phyloP scores from a whole-genome alignment of 2,329 filamentous ascomycete genomes.

The Cordyceps militaris region DNA sequence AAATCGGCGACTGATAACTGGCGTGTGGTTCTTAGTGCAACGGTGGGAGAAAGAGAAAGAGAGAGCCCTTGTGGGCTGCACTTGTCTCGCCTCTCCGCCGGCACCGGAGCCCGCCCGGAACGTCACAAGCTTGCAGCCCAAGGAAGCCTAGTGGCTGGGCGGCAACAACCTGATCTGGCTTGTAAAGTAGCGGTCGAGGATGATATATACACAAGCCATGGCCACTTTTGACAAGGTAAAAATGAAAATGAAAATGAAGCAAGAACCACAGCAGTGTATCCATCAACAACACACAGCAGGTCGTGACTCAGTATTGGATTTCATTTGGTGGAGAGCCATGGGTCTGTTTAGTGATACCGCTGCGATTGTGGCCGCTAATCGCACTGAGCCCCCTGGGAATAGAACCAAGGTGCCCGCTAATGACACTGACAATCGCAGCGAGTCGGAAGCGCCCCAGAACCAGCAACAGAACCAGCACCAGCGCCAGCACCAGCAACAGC shows the following conservation, averaged over 20 bases:
- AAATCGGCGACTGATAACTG: background rate
- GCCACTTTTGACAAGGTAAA: background rate
- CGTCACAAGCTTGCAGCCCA: background rate
- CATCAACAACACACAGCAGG: background rate
- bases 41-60: background rate
- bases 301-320: constrained; percentile 1
- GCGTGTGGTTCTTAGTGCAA: background rate
- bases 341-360: constrained; percentile 5
- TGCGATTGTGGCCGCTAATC: constrained; percentile 3
- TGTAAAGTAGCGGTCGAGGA: no score
- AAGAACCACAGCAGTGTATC: background rate
- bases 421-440: no score
- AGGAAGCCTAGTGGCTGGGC: background rate
- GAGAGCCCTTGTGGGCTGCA: background rate
- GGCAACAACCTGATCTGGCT: background rate
- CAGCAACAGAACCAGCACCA: no score
- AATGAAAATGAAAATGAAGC: background rate
- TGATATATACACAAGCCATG: background rate
- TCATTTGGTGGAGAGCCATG: constrained; percentile 4
- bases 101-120: background rate
- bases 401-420: no score
- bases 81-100: background rate
- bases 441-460: background rate
- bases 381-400: no score
- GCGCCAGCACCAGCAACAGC: no score